Evolutionary conservation across 169 alveolate genomes (phyloP).

Genomic region (Plasmodium reichenowi): DNA sequence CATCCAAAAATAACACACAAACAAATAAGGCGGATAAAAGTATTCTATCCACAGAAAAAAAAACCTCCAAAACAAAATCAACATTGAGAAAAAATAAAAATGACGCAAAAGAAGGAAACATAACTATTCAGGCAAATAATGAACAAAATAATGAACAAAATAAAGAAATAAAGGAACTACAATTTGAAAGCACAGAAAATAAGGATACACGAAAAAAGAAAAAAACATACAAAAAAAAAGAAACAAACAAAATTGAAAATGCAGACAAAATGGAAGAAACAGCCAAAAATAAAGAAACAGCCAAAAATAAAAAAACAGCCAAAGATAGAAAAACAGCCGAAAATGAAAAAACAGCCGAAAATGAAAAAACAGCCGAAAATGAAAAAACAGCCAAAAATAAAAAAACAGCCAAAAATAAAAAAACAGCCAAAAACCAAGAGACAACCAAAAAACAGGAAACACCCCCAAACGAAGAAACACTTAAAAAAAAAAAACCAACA

Average conservation of each 20-base stretch:
- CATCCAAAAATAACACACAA: background rate
- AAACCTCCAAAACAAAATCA: no score
- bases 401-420: background rate
- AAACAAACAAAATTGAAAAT: background rate
- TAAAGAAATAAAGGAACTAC: background rate
- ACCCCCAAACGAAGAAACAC: background rate
- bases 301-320: conserved; percentile 38
- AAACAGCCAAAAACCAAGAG: conserved; percentile 11
- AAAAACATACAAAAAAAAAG: conserved; percentile 10
- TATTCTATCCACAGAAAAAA: background rate
- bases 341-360: background rate
- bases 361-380: background rate
- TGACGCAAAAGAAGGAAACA: background rate
- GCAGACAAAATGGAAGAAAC: background rate
- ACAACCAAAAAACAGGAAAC: conserved; percentile 19
- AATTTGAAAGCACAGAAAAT: background rate
- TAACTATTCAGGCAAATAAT: background rate
- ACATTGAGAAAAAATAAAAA: background rate
- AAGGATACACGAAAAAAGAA: background rate
- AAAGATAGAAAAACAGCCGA: conserved; percentile 4
- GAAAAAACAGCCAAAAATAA: background rate
- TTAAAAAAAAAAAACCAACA: conserved; percentile 6
- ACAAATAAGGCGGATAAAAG: background rate
- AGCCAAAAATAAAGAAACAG: conserved; percentile 15
- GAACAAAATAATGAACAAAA: background rate